Conservation (phyloP, 1,284 basidiomycete genomes). For the Fereydounia khargensis region DNA sequence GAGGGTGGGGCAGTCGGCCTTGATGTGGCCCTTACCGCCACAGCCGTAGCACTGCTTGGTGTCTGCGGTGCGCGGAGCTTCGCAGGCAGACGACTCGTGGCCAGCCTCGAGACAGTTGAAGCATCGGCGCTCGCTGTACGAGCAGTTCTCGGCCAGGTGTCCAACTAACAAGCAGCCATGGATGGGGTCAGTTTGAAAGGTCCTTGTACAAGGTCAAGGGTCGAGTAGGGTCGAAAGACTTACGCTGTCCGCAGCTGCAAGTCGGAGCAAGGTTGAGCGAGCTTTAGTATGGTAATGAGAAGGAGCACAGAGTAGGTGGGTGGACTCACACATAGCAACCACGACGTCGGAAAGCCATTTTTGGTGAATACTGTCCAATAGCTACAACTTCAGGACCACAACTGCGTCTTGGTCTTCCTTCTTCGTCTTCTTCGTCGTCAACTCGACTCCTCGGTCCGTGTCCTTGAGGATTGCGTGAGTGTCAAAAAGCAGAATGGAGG, state of each 20-base stretch:
- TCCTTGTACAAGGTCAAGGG: no score
- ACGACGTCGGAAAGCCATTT: constrained; percentile 16
- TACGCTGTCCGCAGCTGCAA: constrained; percentile 24
- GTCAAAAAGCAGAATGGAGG: not conserved
- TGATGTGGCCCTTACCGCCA: constrained; percentile 28
- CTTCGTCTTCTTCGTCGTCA: no score
- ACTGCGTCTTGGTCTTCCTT: no score
- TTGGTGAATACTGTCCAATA: no score
- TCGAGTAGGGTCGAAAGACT: constrained; percentile 1
- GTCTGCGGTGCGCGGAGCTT: constrained; percentile 21
- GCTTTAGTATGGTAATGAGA: not conserved
- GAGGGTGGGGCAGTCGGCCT: constrained; percentile 21
- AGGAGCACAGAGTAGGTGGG: not conserved
- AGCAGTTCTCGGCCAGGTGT: constrained; percentile 38
- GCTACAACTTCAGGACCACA: no score
- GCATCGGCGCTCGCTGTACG: constrained; percentile 29
- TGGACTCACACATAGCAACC: constrained; percentile 23
- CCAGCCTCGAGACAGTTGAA: constrained; percentile 36
- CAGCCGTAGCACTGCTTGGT: constrained; percentile 41
- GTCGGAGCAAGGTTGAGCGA: not conserved
- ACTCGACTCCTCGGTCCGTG: no score
- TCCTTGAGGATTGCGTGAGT: no score
- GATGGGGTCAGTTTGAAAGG: no score
- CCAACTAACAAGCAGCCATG: no score
- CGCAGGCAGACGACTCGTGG: constrained; percentile 30